Conservation (phyloP, 2,329 filamentous ascomycete species). For the Colletotrichum siamense region DNA sequence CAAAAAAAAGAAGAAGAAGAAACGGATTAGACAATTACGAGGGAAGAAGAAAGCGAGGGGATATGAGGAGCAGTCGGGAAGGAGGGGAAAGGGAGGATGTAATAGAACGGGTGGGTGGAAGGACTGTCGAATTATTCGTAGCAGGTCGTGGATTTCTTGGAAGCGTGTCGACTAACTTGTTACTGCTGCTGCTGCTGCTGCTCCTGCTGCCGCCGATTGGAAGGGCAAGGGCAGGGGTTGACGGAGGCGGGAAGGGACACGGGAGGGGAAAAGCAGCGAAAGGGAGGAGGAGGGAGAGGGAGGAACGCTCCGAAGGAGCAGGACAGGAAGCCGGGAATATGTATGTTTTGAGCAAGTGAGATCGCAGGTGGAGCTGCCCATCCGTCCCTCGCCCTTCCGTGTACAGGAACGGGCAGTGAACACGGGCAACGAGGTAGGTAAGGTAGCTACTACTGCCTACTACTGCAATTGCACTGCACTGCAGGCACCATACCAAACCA, state of each 20-base stretch:
- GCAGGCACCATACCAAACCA: not conserved
- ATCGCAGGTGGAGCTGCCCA: slow-evolving; percentile 1
- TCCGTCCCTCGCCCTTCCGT: not conserved
- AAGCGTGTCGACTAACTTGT: not conserved
- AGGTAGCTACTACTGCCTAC: not conserved
- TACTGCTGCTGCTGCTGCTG: not conserved
- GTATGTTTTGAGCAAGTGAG: slow-evolving; percentile 23
- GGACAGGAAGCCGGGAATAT: slow-evolving; percentile 20
- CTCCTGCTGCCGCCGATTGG: not conserved
- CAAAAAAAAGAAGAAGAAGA: not conserved
- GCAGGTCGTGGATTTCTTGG: not conserved
- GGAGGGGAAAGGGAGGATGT: not conserved
- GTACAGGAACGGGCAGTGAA: not conserved
- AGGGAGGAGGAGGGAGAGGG: slow-evolving; percentile 3
- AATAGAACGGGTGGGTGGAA: not conserved
- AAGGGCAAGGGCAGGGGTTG: not conserved
- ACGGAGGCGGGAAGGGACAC: not conserved
- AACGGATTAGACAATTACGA: slow-evolving; percentile 31
- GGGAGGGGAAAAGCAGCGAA: slow-evolving; percentile 5
- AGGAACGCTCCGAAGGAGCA: slow-evolving; percentile 10
- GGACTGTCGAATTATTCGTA: not conserved
- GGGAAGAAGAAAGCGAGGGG: slow-evolving; percentile 26
- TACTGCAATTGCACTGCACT: not conserved
- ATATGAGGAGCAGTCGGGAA: not conserved
- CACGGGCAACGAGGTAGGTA: not conserved